These are phyloP conservation scores for Coelastrella sp. DNA, from an alignment of 139 green algal genomes.

Conservation along the genomic window DNA sequence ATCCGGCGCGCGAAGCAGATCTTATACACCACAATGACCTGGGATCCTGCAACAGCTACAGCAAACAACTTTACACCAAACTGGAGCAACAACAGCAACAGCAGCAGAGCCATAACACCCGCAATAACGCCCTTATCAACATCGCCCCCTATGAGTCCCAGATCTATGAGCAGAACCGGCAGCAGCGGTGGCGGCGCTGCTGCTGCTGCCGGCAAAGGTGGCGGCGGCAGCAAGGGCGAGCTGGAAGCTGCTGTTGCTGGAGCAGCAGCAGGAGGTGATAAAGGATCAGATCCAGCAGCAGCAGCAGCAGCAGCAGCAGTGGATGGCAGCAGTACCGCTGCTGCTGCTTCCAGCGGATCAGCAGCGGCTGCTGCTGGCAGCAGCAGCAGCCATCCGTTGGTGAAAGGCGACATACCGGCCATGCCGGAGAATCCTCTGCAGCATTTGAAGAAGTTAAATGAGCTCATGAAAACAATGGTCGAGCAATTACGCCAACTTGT, in stretches of 20 bases:
- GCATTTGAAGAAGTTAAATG: constrained; percentile 77
- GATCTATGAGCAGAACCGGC: constrained; percentile 3
- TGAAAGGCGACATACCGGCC: not conserved
- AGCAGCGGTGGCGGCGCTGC: not conserved
- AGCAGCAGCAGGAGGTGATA: not conserved
- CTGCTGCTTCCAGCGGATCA: not conserved
- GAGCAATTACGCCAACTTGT: constrained; percentile 79
- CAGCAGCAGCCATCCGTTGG: not conserved
- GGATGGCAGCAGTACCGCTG: constrained; percentile 6
- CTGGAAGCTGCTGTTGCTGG: not conserved
- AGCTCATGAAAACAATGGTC: constrained; percentile 68
- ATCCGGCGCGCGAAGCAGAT: constrained; percentile 81
- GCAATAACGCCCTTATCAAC: not conserved
- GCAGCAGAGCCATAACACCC: constrained; percentile 16
- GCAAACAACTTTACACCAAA: constrained; percentile 4
- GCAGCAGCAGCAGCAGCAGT: not conserved
- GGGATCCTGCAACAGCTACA: constrained; percentile 63
- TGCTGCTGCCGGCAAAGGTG: not conserved
- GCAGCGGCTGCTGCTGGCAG: constrained; percentile 19
- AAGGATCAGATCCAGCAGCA: not conserved
- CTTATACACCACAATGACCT: constrained; percentile 85
- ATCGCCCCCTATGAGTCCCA: constrained; percentile 11
- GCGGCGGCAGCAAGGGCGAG: constrained; percentile 2
- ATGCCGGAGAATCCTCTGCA: constrained; percentile 80
- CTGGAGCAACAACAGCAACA: constrained; percentile 20